Conservation (phyloP, 2,329 filamentous ascomycete genomes). For the Talaromyces albobiverticillius region DNA sequence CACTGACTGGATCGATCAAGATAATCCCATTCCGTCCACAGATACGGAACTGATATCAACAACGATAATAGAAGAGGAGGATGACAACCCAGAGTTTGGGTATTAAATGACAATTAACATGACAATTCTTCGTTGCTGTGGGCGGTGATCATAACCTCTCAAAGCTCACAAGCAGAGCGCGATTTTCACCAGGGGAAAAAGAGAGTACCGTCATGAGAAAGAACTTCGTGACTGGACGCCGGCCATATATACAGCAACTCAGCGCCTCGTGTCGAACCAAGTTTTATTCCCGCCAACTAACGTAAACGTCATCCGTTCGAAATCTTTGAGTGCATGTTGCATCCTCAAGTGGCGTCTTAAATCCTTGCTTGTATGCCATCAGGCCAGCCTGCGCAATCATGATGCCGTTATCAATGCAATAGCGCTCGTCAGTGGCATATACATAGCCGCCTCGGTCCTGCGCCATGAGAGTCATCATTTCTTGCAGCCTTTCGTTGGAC, state of each 20-base stretch:
- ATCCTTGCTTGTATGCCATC: slow-evolving; percentile 78
- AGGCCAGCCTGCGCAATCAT: slow-evolving; percentile 98
- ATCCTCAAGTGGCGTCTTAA: slow-evolving; percentile 71
- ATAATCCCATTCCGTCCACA: slow-evolving; percentile 14
- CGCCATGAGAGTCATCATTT: slow-evolving; percentile 99
- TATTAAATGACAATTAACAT: neutral
- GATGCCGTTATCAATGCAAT: slow-evolving; percentile 98
- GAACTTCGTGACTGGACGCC: neutral
- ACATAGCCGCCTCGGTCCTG: slow-evolving; percentile 82
- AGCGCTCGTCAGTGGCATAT: slow-evolving; percentile 92
- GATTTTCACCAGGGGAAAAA: neutral
- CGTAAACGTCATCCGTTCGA: slow-evolving; percentile 75
- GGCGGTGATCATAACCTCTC: neutral
- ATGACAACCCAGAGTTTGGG: slow-evolving; percentile 51
- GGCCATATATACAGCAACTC: neutral
- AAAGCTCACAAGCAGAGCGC: neutral
- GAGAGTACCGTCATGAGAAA: neutral
- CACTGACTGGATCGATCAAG: slow-evolving; percentile 9
- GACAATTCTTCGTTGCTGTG: neutral
- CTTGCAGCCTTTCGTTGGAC: slow-evolving; percentile 88
- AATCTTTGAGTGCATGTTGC: slow-evolving; percentile 83
- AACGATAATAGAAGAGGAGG: slow-evolving; percentile 69
- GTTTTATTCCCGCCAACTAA: slow-evolving; percentile 68
- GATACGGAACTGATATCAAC: slow-evolving; percentile 56
- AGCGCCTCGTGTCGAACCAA: neutral